Evolutionary conservation across 2,329 filamentous ascomycete genomes (phyloP).

Genomic region (Leptographium wingfieldii): DNA sequence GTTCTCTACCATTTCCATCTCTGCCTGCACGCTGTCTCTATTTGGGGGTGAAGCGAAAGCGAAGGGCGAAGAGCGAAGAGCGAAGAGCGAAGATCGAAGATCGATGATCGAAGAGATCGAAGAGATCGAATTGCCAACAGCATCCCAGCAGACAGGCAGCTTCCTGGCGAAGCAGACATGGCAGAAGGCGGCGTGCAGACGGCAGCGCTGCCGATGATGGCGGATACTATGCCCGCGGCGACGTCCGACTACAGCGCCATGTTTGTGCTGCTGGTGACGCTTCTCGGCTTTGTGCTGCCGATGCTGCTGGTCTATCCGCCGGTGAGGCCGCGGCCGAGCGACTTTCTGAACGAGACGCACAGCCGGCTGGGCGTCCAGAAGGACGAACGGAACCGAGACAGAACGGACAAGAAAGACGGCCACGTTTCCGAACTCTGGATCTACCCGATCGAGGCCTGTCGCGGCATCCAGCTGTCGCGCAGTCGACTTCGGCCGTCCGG

Average conservation of each 20-base stretch:
- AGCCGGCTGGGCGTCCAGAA: conserved; percentile 25
- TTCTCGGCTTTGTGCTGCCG: conserved; percentile 39
- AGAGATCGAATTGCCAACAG: too few species aligned
- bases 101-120: too few species aligned
- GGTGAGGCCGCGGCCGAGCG: conserved; percentile 36
- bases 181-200: not conserved
- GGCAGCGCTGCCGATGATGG: not conserved
- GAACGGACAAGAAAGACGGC: not conserved
- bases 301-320: conserved; percentile 43
- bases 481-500: conserved; percentile 55
- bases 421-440: conserved; percentile 53
- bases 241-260: conserved; percentile 5
- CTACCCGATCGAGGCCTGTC: conserved; percentile 76
- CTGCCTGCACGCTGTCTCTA: too few species aligned
- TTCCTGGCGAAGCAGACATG: not conserved
- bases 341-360: conserved; percentile 44
- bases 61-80: too few species aligned
- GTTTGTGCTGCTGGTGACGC: conserved; percentile 29
- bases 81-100: too few species aligned
- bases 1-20: not conserved
- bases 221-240: not conserved
- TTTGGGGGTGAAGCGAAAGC: too few species aligned
- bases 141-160: not conserved
- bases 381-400: too few species aligned
- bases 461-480: conserved; percentile 57